Base-by-base conservation (phyloP, 2,329 filamentous ascomycete genomes). In the Akanthomyces uredinophilus region DNA sequence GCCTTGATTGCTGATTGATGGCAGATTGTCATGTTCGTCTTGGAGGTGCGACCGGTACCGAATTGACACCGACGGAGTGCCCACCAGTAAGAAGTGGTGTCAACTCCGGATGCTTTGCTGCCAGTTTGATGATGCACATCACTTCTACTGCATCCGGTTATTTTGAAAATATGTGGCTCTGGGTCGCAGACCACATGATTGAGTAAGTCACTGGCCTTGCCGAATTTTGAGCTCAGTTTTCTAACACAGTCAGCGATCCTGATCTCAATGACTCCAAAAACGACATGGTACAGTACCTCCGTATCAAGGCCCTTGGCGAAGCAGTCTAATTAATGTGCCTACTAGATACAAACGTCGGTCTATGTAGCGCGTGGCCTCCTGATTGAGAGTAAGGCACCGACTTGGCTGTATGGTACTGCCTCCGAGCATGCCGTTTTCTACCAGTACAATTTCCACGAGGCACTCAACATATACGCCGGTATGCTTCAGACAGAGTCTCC, bases 21-120 rank as follows among this genome's bases (percentile, higher is more conserved):
- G n/a, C n/a, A 35, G 32, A 93, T 70, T 83, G 85, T 5, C 90
- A 93, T 73, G 81, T 89, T 72, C 86, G 90, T 65, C 81, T 93
- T 63, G 89, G 88, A 65, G 90, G 90, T 27, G 83, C 83, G 22
- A 81, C 83, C 3, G 89, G 89, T 37, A 88, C 88, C 14, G 74
- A 85, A 50, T 79, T 92, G 6, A 84, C 86, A 69, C 82, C 81
- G 27, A 78, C 83, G 68, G 83, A 78, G 20, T 91, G 87, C 63
- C 83, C 83, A 4, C 74, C 76, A 43, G 68, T 74, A 3, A 64
- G 43, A 20, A 76, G 73, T 14, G 75, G 73, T 4, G 79, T 82
- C 63, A 82, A 85, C 49, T 65, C 77, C 2, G 20, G 20, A 29
- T 91, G 88, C 70, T 78, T 82, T 2, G 87, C 82, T 18, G 85